A percentile compares a stretch with the other conserved stretches of the same genome.
phyloP scores from a whole-genome alignment of 2,329 filamentous ascomycete species.

The Alternaria arborescens region DNA sequence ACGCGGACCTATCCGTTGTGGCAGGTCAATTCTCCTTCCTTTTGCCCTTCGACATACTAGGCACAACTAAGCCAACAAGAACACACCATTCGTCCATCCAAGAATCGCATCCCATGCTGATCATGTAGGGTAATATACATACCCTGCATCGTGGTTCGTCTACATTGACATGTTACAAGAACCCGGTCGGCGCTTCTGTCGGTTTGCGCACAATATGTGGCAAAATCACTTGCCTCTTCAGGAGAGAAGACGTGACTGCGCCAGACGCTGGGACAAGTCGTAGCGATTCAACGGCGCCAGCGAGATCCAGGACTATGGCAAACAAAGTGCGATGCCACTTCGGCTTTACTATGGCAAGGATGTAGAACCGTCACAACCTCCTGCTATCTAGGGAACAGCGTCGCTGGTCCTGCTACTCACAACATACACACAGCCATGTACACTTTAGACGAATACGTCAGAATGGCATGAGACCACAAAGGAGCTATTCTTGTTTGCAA shows the following conservation, averaged over 20 bases:
- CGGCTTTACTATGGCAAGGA: conserved; percentile 5
- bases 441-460: background rate
- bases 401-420: background rate
- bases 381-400: conserved; percentile 18
- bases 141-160: conserved; percentile 9
- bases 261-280: conserved; percentile 6
- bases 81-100: conserved; percentile 8
- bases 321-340: background rate
- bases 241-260: background rate
- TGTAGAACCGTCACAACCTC: conserved; percentile 6
- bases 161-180: background rate
- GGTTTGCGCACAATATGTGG: conserved; percentile 15
- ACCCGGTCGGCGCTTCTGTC: conserved; percentile 9
- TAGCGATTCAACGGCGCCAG: background rate
- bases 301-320: background rate
- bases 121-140: conserved; percentile 11
- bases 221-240: conserved; percentile 1
- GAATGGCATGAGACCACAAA: background rate
- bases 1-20: conserved; percentile 9
- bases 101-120: conserved; percentile 5
- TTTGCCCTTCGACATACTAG: conserved; percentile 9
- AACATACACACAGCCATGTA: background rate
- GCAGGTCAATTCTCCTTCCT: conserved; percentile 15
- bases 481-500: background rate
- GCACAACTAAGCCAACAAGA: background rate